Base-by-base conservation (phyloP, 2,329 filamentous ascomycete genomes). In the Pyrenochaeta sp. region DNA sequence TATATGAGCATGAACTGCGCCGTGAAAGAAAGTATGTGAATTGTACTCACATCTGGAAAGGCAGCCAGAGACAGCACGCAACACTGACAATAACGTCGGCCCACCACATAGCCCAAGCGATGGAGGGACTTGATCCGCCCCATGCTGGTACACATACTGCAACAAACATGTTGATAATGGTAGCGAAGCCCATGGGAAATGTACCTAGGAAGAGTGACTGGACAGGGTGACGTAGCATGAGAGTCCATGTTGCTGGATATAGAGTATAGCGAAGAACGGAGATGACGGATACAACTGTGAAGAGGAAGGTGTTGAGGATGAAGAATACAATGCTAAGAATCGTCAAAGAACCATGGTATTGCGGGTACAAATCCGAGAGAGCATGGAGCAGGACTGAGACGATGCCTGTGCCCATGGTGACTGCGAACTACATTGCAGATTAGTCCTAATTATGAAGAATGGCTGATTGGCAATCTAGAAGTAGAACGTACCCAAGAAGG, bases 141-240 rank as follows among this genome's bases (percentile, higher is more conserved):
- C 86, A 90, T 6, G 68, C 73, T 0, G 83, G 83, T 7, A 83
- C 80, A 71, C 88, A 90, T 24, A 86, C 79, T 25, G 86, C 79
- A 5, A 86, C 79, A 66, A 87, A 84, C 86, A 90, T 89, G 65
- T 88, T 88, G 62, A 91, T 82, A 50, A 91, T 86, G 2, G 88
- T 91, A 0, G 87, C 85, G 55, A 91, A 83, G 0, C 84, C 88
- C 87, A 91, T 90, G 0, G 88, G 88, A 12, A 90, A 81, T 0
- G 87, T 88, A 0, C 78, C 89, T 2, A 91, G 76, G 64, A 91
- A 91, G 52, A 92, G 79, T 2, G 85, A 87, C 69, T 92, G 87
- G 0, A 83, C 83, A 0, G 88, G 88, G 69, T 91, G 86, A 3
- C 79, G 77, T 24, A 91, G 81, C 88, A 92, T 90, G n/a, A 83